Evolutionary conservation across 441 rosid species (phyloP), one percentile per base, ranked within the genome.

Genomic region (Populus hybrid): DNA sequence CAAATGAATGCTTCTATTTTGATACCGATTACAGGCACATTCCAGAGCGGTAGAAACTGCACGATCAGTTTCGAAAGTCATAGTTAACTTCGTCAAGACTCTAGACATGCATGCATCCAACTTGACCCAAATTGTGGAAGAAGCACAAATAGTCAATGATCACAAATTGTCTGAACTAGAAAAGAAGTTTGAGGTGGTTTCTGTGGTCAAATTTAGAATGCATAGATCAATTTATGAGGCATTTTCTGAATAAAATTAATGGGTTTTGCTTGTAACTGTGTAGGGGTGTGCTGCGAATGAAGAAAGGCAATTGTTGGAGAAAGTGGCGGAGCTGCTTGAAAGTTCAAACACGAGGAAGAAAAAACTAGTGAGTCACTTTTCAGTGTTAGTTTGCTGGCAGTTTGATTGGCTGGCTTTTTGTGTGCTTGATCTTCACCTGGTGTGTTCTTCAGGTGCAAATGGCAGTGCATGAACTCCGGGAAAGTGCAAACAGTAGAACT

Each of bases 261-360:
- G 35, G 34, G 28, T 36, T 79, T 78, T 67, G 57, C 32, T 36
- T 79, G 46, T 80, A 38, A 70, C 68, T 83, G 79, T 83, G 79
- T 76, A 90, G 94, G 94, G 89, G 76, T 92, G 94, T 80, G 90
- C 93, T 35, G 95, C 91, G 66, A 86, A 82, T 70, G 99, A 95
- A 85, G 99, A 94, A 79, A 88, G 86, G 69, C 93, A 92, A 83
- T 70, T 95, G 88, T 86, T 95, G 70, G 95, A 91, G 86, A 95
- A 93, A 82, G 90, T 95, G 77, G 98, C 99, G 24, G 97, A 90
- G 74, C 86, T 95, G 79, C 91, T 94, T 34, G 89, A 93, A 67
- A 88, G 79, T 84, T 93, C 98, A 79, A 95, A 89, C 79, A 85
- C 88, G 63, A 91, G 97, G 85, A 95, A 95, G 94, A 95, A 93